Evolutionary conservation across 2,329 filamentous ascomycete species (phyloP), one percentile per base, ranked within the genome.

Genomic region (Ophiostoma sp.): DNA sequence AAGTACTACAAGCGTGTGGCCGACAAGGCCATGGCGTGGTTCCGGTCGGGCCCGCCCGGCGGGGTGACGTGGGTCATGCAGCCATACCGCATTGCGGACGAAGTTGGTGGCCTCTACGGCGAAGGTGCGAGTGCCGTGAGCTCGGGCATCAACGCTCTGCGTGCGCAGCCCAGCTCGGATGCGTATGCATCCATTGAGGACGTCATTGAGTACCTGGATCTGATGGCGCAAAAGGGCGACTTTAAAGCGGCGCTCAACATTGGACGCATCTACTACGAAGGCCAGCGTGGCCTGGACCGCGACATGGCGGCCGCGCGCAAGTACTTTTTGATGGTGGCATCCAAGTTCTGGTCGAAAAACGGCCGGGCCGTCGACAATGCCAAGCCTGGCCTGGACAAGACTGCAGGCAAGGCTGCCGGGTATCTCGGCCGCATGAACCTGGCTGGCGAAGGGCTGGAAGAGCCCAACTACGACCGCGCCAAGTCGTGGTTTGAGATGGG

Each of bases 1-100:
- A 88, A 89, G 76, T 96, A 94, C 81, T 99, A 99, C 83, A 96
- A 95, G 79, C 86, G 87, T 68, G 95, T 96, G 1, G 95, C 96
- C 3, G 93, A 97, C 79, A 97, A 97, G 81, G 93, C 93, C 10
- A 92, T 99, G 71, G 82, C 84, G 10, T 97, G 93, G 86, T 92
- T 93, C 78, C 88, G 92, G 65, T 93, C 93, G 4, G 96, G 95
- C 0, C 94, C 95, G 1, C 94, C 95, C 0, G 94, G 94, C 13
- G 95, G 95, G 4, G 89, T 90, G 80, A 84, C 86, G 41, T 89
- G 96, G 83, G 84, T 90, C 2, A 86, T 87, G 39, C 91, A 97
- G 76, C 87, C 90, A 7, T 96, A 92, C 81, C 88, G 92, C 70
- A 91, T 97, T 75, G 92, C 93, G 3, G 96, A 99, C 76, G 93